phyloP scores from a whole-genome alignment of 345 rosid species.

The Gossypium bickii region DNA sequence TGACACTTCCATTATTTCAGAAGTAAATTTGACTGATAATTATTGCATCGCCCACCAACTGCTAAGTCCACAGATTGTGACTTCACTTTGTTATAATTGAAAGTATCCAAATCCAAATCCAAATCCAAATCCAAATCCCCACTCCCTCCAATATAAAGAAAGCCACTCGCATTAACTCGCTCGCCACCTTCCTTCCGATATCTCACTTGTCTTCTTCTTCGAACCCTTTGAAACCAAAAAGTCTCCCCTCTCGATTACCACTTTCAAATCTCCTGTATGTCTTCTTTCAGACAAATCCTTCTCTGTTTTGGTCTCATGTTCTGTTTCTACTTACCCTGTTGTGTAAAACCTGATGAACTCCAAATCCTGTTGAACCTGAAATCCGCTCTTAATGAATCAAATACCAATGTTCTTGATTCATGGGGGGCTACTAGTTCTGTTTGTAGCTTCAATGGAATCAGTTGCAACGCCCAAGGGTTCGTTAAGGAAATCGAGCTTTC shows the following conservation, averaged over 20 bases:
- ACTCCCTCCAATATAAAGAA: not conserved
- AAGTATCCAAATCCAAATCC: too few species aligned
- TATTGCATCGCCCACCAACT: too few species aligned
- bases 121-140: too few species aligned
- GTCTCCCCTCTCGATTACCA: not conserved
- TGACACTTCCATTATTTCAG: not conserved
- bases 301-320: constrained; percentile 25
- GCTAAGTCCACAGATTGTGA: too few species aligned
- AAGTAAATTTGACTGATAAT: not conserved
- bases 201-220: not conserved
- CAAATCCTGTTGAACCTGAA: constrained; percentile 45
- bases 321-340: constrained; percentile 24
- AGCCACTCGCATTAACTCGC: not conserved
- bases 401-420: constrained; percentile 36
- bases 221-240: not conserved
- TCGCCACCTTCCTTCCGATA: not conserved
- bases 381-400: constrained; percentile 32
- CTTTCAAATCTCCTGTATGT: constrained; percentile 27
- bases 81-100: too few species aligned
- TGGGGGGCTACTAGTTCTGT: constrained; percentile 37
- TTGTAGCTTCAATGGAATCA: constrained; percentile 60
- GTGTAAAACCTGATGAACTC: constrained; percentile 49
- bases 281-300: constrained; percentile 11
- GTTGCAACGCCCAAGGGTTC: constrained; percentile 36
- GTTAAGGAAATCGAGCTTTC: constrained; percentile 74